Evolutionary conservation across 2,329 filamentous ascomycete genomes (phyloP), one percentile per base, ranked within the genome.

Genomic region (Clonostachys rhizophaga): DNA sequence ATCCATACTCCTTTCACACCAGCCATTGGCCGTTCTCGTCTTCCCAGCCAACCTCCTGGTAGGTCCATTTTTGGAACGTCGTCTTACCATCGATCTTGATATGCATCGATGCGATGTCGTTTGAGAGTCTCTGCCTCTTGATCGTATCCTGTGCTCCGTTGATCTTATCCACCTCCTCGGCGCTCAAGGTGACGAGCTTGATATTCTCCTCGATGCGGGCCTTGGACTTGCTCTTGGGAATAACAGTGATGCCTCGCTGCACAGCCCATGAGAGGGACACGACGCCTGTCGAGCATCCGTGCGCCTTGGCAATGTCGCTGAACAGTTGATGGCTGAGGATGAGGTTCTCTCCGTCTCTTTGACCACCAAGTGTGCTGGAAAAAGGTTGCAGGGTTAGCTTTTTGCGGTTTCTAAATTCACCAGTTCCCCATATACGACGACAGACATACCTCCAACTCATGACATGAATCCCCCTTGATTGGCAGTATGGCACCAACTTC

Each of bases 401-500:
- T 30, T 30, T 10, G 24, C 24, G 24, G 24, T 30, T 30, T 30
- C 24, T 10, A 30, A 10, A 30, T 30, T 30, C 24, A 30, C 24
- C 8, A 30, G 24, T 10, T 30, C 33, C 50, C 8, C 9, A 48
- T 49, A 18, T 47, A 18, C 36, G 36, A 18, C 36, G 14, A 12
- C 12, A n/a, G 14, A 39, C 17, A n/a, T n/a, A n/a, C 14, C 36
- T 54, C 58, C 58, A 61, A 41, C 56, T 56, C 47, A 58, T 62
- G 35, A 61, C 58, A 18, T 56, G 56, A 18, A 66, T 65, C 7
- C 59, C 61, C 43, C 62, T 61, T 37, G 49, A 46, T 35, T 59
- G 48, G 48, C 63, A 65, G 46, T 59, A 65, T 7, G 55, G 55
- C 30, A 62, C 58, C 16, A 65, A 47, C 30, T 59, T 60, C 20